Base-by-base conservation (phyloP, 805 yeast species). In the Kurtzmaniella fragi region DNA sequence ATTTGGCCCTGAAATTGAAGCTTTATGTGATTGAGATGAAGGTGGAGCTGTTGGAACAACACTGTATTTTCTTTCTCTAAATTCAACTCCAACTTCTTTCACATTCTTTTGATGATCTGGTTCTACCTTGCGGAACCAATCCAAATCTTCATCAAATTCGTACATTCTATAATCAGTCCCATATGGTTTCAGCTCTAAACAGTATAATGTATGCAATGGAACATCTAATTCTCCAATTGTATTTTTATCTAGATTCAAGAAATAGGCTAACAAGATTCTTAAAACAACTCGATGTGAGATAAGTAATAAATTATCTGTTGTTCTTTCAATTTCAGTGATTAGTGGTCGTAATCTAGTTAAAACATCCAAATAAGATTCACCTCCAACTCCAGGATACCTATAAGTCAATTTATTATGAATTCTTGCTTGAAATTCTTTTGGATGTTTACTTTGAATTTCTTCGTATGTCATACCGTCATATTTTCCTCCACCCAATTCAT, bases 311-410 rank as follows among this genome's bases (percentile, higher is more conserved):
- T 90, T 95, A 51, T 88, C 95, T 8, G 86, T 83, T 32, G 95
- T 86, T 47, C 99, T 71, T 58, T 91, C 99, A 35, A 93, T 77
- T 59, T 91, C 99, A 10, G 88, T 88, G 45, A 91, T 91, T 14
- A 91, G 77, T 1, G 97, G 95, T 43, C 95, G 73, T 41, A 91
- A 71, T 45, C 99, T 72, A 48, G 89, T 87, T 53, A 93, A 83
- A 10, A 93, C 99, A 62, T 91, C 98, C 49, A 91, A 64, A 51
- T 91, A 91, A 0, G 95, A 85, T 61, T 91, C 99, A 13, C 99
- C 99, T 6, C 98, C 97, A 36, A 88, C 85, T 3, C 99, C 99
- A 1, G 98, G 99, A 56, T 91, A 91, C 43, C 99, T 70, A 61
- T 91, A 91, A 13, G 82, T 70, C 50, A 91, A 70, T 61, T 91